Conservation (phyloP, 2,329 filamentous ascomycete species). For the Myriosclerotinia scirpicola region DNA sequence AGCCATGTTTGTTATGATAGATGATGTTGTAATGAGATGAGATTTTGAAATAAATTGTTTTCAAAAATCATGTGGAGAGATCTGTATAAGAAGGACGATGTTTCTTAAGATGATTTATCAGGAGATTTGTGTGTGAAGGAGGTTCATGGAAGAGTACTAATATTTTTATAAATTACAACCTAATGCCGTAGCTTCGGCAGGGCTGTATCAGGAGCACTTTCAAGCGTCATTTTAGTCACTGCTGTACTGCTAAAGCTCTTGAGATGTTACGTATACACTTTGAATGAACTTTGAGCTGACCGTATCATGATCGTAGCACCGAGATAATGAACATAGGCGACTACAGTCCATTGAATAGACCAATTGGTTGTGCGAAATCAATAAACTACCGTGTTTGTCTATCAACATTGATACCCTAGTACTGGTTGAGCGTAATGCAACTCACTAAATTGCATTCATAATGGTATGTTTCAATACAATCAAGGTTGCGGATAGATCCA, state of each 20-base stretch:
- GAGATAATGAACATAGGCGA: too few species aligned
- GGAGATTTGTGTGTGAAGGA: neutral
- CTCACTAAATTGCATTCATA: neutral
- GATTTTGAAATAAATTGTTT: neutral
- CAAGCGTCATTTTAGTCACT: neutral
- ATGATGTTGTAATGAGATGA: too few species aligned
- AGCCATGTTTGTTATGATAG: neutral
- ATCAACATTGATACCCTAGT: too few species aligned
- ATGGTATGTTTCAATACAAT: neutral
- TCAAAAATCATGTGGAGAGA: too few species aligned
- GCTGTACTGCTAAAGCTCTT: neutral
- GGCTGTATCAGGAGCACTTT: fast-evolving
- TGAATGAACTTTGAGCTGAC: too few species aligned
- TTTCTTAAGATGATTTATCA: neutral
- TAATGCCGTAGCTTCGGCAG: fast-evolving
- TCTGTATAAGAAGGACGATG: neutral
- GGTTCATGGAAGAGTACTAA: neutral
- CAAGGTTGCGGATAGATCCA: neutral
- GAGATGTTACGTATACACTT: too few species aligned
- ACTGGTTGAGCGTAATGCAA: neutral
- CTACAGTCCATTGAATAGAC: too few species aligned
- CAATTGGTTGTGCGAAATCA: too few species aligned
- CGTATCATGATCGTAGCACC: too few species aligned
- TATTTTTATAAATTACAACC: neutral
- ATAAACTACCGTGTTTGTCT: too few species aligned